Base-by-base conservation (phyloP, 192 early-diverging fungal genomes). In the Chytriomyces confervae region DNA sequence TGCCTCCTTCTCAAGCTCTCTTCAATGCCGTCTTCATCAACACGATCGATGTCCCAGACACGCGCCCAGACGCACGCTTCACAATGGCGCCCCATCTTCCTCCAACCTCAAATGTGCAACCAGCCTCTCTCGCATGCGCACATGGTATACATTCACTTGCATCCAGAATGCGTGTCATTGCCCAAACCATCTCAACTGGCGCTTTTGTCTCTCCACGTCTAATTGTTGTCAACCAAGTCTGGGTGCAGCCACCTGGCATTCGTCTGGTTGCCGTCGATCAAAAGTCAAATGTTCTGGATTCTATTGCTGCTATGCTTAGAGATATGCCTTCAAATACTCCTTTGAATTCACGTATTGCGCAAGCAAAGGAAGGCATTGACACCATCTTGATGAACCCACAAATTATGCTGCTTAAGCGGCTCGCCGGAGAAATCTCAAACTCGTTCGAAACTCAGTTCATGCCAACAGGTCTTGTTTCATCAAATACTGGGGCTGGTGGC, bases 181-280 rank as follows among this genome's bases (percentile, higher is more conserved):
- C 69, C 7, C 10, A 16, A 7, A 24, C 62, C 1, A 24, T 27
- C 16, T 11, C n/a, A 7, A 43, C 18, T 13, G 69, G 69, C 23
- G 69, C 50, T 53, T 70, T 70, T 29, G 51, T 70, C 0, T 23
- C 69, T 7, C 69, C 69, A 11, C 69, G 69, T 43, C n/a, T 70
- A 5, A 6, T 45, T 23, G 50, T 70, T 16, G 49, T 46, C 13
- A 29, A 29, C 3, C 63, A 24, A 65, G 63, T 46, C 8, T 43
- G 45, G 66, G 11, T 18, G 66, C 66, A 68, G 23, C 69, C 69
- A 7, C 47, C 69, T 24, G 69, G 69, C 50, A 45, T n/a, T 8
- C 36, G 50, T 16, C 50, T 70, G 2, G 69, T 70, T 6, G 69
- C 69, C 5, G 29, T 70, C 20, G 69, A 70, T 7, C 20, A 18